phyloP scores from a whole-genome alignment of 371 early-diverging fungal genomes.

The Dichotomocladium elegans region DNA sequence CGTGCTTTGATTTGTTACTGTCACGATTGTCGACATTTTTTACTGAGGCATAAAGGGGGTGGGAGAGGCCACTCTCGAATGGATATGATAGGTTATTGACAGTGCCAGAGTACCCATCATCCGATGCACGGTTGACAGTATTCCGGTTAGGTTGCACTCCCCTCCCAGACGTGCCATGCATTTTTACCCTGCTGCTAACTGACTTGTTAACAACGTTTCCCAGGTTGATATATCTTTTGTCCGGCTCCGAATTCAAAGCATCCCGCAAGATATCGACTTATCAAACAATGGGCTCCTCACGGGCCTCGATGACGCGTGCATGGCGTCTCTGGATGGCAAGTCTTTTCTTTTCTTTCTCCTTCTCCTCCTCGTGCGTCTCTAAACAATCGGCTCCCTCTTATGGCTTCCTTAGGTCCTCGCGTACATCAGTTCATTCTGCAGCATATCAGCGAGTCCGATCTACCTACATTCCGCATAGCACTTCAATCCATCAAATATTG shows the following conservation, averaged over 20 bases:
- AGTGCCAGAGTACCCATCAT: constrained; percentile 37
- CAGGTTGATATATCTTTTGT: constrained; percentile 42
- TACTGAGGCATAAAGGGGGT: not conserved
- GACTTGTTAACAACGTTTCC: too few species aligned
- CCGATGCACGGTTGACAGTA: constrained; percentile 27
- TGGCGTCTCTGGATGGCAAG: constrained; percentile 34
- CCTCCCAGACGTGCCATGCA: not conserved
- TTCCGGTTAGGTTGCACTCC: constrained; percentile 16
- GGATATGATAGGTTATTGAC: constrained; percentile 16
- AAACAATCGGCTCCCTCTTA: too few species aligned
- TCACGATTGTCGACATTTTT: too few species aligned
- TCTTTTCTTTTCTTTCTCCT: too few species aligned
- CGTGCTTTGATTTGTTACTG: not conserved
- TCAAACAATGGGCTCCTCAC: constrained; percentile 24
- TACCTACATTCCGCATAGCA: constrained; percentile 11
- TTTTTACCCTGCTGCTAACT: not conserved
- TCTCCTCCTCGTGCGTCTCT: too few species aligned
- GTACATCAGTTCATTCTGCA: constrained; percentile 20
- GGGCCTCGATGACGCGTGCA: constrained; percentile 20
- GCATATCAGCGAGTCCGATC: constrained; percentile 9
- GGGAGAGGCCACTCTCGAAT: not conserved
- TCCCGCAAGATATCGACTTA: constrained; percentile 16
- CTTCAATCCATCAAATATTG: constrained; percentile 34
- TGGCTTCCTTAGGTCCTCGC: constrained; percentile 24
- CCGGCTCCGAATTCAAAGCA: constrained; percentile 9